A percentile compares a stretch with the other conserved stretches of the same genome.
Conservation (phyloP, 2,329 filamentous ascomycete species). For the Stylonectria norvegica region DNA sequence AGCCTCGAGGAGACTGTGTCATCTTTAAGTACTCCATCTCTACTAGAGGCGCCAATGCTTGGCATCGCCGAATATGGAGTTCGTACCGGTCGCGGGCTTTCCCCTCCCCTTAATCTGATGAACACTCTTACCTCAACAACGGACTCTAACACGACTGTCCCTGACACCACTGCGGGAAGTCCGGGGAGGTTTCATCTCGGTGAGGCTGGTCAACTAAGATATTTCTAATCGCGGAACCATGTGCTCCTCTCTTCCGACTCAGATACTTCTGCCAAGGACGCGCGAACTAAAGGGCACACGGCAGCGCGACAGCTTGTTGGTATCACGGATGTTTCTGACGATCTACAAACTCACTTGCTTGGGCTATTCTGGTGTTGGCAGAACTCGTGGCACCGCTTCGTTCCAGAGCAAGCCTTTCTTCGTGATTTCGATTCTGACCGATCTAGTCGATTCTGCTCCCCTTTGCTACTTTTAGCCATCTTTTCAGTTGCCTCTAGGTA, state of each 20-base stretch:
- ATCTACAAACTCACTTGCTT: slow-evolving; percentile 9
- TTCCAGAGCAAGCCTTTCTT: slow-evolving; percentile 7
- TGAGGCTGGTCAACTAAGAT: slow-evolving; percentile 6
- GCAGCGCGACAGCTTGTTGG: slow-evolving; percentile 5
- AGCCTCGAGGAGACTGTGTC: slow-evolving; percentile 6
- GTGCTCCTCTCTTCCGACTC: slow-evolving; percentile 4
- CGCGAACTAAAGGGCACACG: slow-evolving; percentile 2
- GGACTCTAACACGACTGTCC: too few relatives aligned
- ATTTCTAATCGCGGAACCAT: slow-evolving; percentile 2
- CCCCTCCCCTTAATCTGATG: too few relatives aligned
- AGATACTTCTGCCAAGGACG: slow-evolving; percentile 4
- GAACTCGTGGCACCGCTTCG: slow-evolving; percentile 13
- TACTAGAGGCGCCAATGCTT: not conserved
- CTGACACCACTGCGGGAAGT: slow-evolving; percentile 2
- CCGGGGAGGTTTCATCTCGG: slow-evolving; percentile 7
- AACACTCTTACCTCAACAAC: too few relatives aligned
- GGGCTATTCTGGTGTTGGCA: slow-evolving; percentile 13
- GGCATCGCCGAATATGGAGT: not conserved
- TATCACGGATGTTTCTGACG: slow-evolving; percentile 5
- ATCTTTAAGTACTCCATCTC: not conserved
- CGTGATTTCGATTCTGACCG: slow-evolving; percentile 6
- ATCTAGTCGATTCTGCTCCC: slow-evolving; percentile 8
- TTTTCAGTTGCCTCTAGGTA: slow-evolving; percentile 9
- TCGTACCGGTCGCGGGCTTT: too few relatives aligned
- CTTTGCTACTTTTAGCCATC: slow-evolving; percentile 9